phyloP scores from a whole-genome alignment of 305 asterid genomes.

The Fraxinus xanthoxyloides region DNA sequence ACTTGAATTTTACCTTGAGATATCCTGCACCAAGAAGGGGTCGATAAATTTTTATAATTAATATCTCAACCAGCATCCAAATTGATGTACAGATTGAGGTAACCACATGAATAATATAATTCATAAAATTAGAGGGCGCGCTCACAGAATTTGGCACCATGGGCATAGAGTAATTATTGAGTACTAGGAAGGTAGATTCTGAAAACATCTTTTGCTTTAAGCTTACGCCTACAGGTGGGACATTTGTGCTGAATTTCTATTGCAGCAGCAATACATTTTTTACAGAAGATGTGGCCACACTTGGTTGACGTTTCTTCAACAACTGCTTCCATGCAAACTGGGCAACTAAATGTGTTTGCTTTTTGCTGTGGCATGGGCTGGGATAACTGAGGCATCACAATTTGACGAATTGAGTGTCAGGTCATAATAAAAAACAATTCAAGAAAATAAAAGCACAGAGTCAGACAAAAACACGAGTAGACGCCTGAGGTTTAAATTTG shows the following conservation, averaged over 20 bases:
- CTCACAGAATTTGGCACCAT: background rate
- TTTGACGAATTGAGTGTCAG: background rate
- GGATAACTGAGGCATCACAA: background rate
- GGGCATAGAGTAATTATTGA: background rate
- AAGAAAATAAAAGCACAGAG: background rate
- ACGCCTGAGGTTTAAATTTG: background rate
- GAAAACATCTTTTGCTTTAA: background rate
- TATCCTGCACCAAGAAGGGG: background rate
- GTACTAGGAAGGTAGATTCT: background rate
- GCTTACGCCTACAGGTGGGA: slow-evolving; percentile 1
- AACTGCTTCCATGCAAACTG: slow-evolving; percentile 4
- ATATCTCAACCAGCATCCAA: background rate
- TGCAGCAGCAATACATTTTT: background rate
- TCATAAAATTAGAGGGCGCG: background rate
- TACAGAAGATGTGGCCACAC: slow-evolving; percentile 13
- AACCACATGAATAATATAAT: background rate
- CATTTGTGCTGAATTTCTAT: slow-evolving; percentile 1
- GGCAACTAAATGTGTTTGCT: background rate
- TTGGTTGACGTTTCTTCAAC: slow-evolving; percentile 8
- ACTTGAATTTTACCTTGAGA: background rate
- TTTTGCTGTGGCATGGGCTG: background rate
- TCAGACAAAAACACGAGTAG: background rate
- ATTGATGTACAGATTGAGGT: background rate
- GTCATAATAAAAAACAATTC: background rate
- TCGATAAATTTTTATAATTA: background rate